A percentile compares a stretch with the other conserved stretches of the same genome.
Evolutionary conservation across 1,284 basidiomycete genomes (phyloP).

Genomic region (Meira miltonrushii): DNA sequence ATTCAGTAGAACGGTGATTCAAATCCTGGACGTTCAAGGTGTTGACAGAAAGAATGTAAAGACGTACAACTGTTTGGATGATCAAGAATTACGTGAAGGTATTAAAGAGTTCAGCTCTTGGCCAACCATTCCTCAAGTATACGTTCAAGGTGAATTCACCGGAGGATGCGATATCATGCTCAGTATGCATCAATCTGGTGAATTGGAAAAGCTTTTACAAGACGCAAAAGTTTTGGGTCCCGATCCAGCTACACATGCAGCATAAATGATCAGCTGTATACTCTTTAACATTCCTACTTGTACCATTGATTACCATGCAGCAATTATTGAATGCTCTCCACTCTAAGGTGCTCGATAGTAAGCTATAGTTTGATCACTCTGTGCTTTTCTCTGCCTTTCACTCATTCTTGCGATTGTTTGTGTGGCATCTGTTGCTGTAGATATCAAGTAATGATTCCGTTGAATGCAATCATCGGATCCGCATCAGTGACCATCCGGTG

Average conservation of each 20-base stretch:
- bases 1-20: slow-evolving; percentile 87
- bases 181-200: slow-evolving; percentile 92
- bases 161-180: slow-evolving; percentile 94
- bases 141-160: slow-evolving; percentile 88
- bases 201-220: slow-evolving; percentile 72
- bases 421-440: too few relatives aligned
- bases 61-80: slow-evolving; percentile 83
- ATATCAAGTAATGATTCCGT: too few relatives aligned
- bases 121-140: slow-evolving; percentile 96
- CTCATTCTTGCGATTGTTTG: too few relatives aligned
- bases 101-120: slow-evolving; percentile 96
- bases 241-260: slow-evolving; percentile 3
- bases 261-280: background rate
- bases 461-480: too few relatives aligned
- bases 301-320: too few relatives aligned
- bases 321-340: too few relatives aligned
- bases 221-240: slow-evolving; percentile 10
- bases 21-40: slow-evolving; percentile 75
- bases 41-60: slow-evolving; percentile 59
- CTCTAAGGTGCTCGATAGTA: too few relatives aligned
- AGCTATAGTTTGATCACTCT: too few relatives aligned
- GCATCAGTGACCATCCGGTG: too few relatives aligned
- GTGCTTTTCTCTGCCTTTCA: too few relatives aligned
- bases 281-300: too few relatives aligned
- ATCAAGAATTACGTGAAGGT: slow-evolving; percentile 70